Conservation (phyloP, 1,284 basidiomycete genomes). For the Trametes sp. region DNA sequence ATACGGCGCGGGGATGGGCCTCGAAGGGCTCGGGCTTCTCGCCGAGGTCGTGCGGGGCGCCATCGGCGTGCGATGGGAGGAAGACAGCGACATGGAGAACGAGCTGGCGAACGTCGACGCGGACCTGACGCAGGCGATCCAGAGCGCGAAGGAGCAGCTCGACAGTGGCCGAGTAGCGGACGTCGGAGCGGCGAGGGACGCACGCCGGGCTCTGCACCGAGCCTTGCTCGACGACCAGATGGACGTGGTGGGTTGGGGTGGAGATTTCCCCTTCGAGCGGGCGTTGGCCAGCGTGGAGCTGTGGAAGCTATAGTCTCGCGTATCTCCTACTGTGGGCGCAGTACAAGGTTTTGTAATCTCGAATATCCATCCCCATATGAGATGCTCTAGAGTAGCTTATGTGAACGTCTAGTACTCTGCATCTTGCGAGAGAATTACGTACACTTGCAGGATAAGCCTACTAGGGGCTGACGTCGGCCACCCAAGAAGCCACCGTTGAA, state of each 20-base stretch:
- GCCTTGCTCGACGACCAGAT: constrained; percentile 57
- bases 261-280: constrained; percentile 76
- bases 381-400: too few relatives aligned
- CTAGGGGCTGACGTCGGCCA: not conserved
- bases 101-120: constrained; percentile 69
- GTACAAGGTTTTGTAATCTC: not conserved
- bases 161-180: constrained; percentile 61
- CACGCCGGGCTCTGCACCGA: constrained; percentile 54
- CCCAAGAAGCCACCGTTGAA: not conserved
- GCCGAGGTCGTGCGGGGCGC: constrained; percentile 63
- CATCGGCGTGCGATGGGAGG: constrained; percentile 66
- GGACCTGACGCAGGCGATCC: constrained; percentile 81
- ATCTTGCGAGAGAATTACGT: not conserved
- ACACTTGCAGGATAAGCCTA: not conserved
- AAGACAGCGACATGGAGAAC: constrained; percentile 61
- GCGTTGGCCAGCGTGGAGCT: constrained; percentile 60
- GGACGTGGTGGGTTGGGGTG: constrained; percentile 66
- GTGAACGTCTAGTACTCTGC: too few relatives aligned
- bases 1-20: constrained; percentile 79
- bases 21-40: constrained; percentile 63
- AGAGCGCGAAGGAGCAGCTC: constrained; percentile 78
- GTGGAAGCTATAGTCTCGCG: constrained; percentile 60
- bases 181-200: constrained; percentile 52
- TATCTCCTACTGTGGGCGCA: not conserved
- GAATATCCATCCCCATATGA: too few relatives aligned